Conservation (phyloP, 2,329 filamentous ascomycete species). For the Exophiala sideris region DNA sequence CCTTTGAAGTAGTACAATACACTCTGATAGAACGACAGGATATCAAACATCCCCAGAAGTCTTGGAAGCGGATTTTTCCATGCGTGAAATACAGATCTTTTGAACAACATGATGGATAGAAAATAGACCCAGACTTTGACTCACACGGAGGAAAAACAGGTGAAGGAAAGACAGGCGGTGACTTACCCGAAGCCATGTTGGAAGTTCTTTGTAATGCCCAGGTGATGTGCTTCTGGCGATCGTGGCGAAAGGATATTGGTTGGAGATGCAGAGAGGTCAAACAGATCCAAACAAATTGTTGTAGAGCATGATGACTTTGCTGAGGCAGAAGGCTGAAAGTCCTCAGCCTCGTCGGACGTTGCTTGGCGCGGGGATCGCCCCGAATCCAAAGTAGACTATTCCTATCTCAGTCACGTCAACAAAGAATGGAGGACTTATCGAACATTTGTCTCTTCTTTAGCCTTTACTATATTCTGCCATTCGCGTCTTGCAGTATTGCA, state of each 20-base stretch:
- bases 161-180: not conserved
- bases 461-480: too few relatives aligned
- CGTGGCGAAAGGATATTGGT: not conserved
- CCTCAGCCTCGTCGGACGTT: not conserved
- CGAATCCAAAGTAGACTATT: not conserved
- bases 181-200: conserved; percentile 9
- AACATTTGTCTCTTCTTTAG: not conserved
- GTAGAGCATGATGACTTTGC: not conserved
- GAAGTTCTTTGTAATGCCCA: conserved; percentile 2
- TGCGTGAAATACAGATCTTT: not conserved
- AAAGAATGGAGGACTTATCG: not conserved
- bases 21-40: not conserved
- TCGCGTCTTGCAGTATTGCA: not conserved
- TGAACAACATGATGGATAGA: not conserved
- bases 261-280: not conserved
- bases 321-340: not conserved
- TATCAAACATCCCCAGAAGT: not conserved
- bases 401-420: not conserved
- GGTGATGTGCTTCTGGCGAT: too few relatives aligned
- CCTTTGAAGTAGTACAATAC: not conserved
- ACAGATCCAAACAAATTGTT: not conserved
- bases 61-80: not conserved
- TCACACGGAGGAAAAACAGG: not conserved
- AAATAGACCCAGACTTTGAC: not conserved
- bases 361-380: not conserved